Percentiles rank a stretch among this genome's conserved stretches.
Evolutionary conservation across 208 protist species (phyloP).

Genomic region (Leishmania tropica): DNA sequence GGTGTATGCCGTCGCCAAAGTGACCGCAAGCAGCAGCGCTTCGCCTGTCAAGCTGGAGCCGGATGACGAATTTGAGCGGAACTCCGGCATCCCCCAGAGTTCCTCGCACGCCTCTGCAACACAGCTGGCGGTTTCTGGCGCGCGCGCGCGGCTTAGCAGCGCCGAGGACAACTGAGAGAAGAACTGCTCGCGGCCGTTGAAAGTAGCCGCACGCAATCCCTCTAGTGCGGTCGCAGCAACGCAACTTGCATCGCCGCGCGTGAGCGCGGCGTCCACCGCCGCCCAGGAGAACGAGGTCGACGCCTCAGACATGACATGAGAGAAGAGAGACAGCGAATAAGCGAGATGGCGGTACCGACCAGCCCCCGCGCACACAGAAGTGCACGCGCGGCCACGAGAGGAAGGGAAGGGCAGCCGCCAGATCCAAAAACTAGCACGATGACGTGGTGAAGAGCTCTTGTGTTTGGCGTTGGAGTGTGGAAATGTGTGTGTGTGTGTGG

Average conservation of each 20-base stretch:
- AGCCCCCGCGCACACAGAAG: not conserved
- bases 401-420: not conserved
- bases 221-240: not conserved
- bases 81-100: slow-evolving; percentile 28
- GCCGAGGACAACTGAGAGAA: slow-evolving; percentile 18
- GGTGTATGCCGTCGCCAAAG: slow-evolving; percentile 12
- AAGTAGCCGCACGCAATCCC: not conserved
- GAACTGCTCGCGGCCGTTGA: slow-evolving; percentile 15
- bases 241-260: not conserved
- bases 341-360: not conserved
- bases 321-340: not conserved
- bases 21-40: slow-evolving; percentile 18
- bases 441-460: not conserved
- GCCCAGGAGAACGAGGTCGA: slow-evolving; percentile 4
- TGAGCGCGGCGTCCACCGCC: slow-evolving; percentile 5
- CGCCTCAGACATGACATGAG: not conserved
- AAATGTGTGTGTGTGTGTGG: too few species aligned
- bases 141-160: slow-evolving; percentile 1
- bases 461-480: not conserved
- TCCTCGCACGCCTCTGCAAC: slow-evolving; percentile 16
- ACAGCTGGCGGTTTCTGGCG: slow-evolving; percentile 1
- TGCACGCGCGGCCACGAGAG: not conserved
- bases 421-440: not conserved
- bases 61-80: slow-evolving; percentile 1
- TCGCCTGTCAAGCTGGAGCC: slow-evolving; percentile 13